Evolutionary conservation across 495 filamentous ascomycete genomes (phyloP), one percentile per base, ranked within the genome.

Genomic region (Achaetomiella virescens): DNA sequence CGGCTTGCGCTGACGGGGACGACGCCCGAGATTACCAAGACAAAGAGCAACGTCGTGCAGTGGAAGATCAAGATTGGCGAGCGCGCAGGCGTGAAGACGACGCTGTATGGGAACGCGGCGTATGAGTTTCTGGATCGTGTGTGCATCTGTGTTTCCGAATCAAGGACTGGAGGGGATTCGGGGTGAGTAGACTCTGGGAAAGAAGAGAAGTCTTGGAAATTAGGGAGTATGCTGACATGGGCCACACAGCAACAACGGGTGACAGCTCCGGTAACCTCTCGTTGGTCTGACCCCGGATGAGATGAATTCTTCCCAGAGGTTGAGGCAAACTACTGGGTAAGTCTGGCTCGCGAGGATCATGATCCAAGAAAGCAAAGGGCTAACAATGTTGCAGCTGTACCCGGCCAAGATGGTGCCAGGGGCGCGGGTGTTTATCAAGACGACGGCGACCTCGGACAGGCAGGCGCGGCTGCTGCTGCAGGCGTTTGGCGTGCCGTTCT

Each of bases 81-180:
- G 77, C 25, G 75, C 83, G 49, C 82, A 73, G 63, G 84, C 82
- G 69, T 93, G 80, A 74, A 78, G 61, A 84, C 82, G 21, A 82
- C 87, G 37, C 66, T 97, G 43, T 70, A 76, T 29, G 87, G 89
- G 15, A 85, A 93, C 70, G 81, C 85, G 47, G 91, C 95, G 66
- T 90, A 87, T 57, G 82, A 95, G 67, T 97, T 97, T 70, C 61
- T 98, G 38, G 83, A 88, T 48, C 91, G 73, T 70, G 86, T 60
- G 76, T 96, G 37, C 86, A 96, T 70, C 75, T 97, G 95, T 98
- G 8, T 76, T 97, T 67, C 93, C 93, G 48, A 84, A 91, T 97
- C 63, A 98, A 97, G 78, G 93, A 98, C 54, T 98, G 89, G 83
- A 78, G 53, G 93, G 93, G 54, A 77, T 96, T 35, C 75, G 80